Evolutionary conservation across 192 early-diverging fungal genomes (phyloP).

Genomic region (Coemansia sp.): DNA sequence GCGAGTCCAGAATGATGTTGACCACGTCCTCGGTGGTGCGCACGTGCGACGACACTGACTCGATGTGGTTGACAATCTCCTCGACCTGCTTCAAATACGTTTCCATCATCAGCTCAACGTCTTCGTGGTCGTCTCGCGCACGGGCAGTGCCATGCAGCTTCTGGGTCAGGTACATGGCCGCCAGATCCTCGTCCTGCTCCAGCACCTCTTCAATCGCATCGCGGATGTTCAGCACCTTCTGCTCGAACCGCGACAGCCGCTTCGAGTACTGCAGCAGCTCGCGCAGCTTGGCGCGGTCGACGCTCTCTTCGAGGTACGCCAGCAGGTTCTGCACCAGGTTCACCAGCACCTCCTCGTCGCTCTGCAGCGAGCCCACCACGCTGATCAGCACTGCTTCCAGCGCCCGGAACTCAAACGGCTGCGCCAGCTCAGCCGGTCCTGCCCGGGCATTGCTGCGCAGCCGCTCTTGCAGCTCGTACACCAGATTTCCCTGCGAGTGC

Average conservation of each 20-base stretch:
- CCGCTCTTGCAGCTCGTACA: conserved; percentile 77
- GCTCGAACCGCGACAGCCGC: conserved; percentile 74
- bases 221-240: conserved; percentile 72
- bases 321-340: conserved; percentile 66
- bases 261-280: conserved; percentile 77
- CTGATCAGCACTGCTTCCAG: conserved; percentile 79
- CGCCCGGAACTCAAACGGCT: conserved; percentile 62
- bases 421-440: conserved; percentile 8
- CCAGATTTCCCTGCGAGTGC: conserved; percentile 71
- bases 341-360: conserved; percentile 67
- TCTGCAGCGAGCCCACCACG: conserved; percentile 66
- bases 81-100: conserved; percentile 85
- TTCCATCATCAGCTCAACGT: conserved; percentile 88
- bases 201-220: conserved; percentile 78
- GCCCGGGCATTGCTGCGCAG: conserved; percentile 52
- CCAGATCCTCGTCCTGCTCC: conserved; percentile 87
- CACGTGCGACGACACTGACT: conserved; percentile 67
- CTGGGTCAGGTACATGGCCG: conserved; percentile 83
- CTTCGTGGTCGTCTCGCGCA: conserved; percentile 71
- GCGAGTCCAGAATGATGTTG: conserved; percentile 79
- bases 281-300: conserved; percentile 72
- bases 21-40: conserved; percentile 81
- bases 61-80: conserved; percentile 74
- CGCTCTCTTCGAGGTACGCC: conserved; percentile 69
- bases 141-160: conserved; percentile 65